Conservation (phyloP, 208 protist species). For the Acanthamoeba triangularis region DNA sequence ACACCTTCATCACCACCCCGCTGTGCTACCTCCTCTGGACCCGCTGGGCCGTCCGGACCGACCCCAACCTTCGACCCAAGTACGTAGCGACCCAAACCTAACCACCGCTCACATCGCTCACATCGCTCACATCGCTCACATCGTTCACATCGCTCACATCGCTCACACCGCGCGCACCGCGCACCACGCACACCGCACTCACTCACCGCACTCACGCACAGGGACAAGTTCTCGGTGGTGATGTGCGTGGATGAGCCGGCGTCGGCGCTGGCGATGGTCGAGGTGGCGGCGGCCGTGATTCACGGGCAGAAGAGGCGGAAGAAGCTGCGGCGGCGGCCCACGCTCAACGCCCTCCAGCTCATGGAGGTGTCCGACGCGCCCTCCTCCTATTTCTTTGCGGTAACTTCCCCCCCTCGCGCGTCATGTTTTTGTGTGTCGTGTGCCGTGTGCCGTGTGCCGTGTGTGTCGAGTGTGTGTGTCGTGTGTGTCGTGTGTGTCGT, state of each 20-base stretch:
- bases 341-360: neutral
- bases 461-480: too few species aligned
- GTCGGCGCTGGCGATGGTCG: slow-evolving; percentile 2
- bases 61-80: slow-evolving; percentile 31
- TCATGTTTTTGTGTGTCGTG: too few species aligned
- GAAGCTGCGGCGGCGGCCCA: neutral
- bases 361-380: slow-evolving; percentile 31
- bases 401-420: too few species aligned
- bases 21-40: slow-evolving; percentile 80
- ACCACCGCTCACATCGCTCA: too few species aligned
- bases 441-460: too few species aligned
- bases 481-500: too few species aligned
- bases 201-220: neutral
- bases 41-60: neutral
- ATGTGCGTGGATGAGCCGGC: slow-evolving; percentile 43
- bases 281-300: neutral
- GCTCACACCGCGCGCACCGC: too few species aligned
- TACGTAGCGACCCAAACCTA: neutral
- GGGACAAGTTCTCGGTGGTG: slow-evolving; percentile 39
- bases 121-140: too few species aligned
- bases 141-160: too few species aligned
- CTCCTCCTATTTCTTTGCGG: slow-evolving; percentile 37
- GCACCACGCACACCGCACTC: too few species aligned
- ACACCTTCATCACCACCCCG: slow-evolving; percentile 88
- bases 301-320: neutral